Conservation (phyloP, 768 basidiomycete species). For the Amanita thiersii region DNA sequence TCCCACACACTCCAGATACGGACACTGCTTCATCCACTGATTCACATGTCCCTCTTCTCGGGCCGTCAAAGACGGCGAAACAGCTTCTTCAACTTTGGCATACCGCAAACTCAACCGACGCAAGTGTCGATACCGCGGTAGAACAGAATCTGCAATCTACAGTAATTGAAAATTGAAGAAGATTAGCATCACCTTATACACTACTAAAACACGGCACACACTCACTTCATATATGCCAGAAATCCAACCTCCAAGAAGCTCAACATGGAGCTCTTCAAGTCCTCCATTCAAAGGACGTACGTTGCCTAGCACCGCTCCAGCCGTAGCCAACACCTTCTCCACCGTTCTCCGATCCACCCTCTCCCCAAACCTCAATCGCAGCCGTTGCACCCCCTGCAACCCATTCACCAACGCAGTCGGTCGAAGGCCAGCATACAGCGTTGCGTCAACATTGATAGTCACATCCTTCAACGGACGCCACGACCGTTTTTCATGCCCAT, state of each 20-base stretch:
- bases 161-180: slow-evolving; percentile 19
- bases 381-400: slow-evolving; percentile 22
- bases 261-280: slow-evolving; percentile 12
- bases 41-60: slow-evolving; percentile 11
- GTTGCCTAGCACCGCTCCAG: slow-evolving; percentile 24
- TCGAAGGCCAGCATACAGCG: slow-evolving; percentile 36
- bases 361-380: slow-evolving; percentile 28
- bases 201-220: slow-evolving; percentile 5
- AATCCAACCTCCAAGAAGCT: slow-evolving; percentile 17
- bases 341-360: slow-evolving; percentile 35
- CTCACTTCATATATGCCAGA: slow-evolving; percentile 26
- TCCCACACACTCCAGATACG: slow-evolving; percentile 6
- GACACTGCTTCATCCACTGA: slow-evolving; percentile 19
- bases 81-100: slow-evolving; percentile 5
- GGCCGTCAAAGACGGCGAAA: slow-evolving; percentile 5
- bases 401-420: slow-evolving; percentile 30
- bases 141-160: slow-evolving; percentile 27
- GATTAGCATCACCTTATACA: background rate
- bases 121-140: slow-evolving; percentile 32
- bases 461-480: slow-evolving; percentile 24
- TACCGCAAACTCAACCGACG: slow-evolving; percentile 19
- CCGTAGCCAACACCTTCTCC: slow-evolving; percentile 37
- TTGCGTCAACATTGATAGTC: slow-evolving; percentile 31
- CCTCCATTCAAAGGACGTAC: background rate
- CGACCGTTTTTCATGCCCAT: background rate